Conservation (phyloP, 306 rosid species). For the Rosa multiflora region DNA sequence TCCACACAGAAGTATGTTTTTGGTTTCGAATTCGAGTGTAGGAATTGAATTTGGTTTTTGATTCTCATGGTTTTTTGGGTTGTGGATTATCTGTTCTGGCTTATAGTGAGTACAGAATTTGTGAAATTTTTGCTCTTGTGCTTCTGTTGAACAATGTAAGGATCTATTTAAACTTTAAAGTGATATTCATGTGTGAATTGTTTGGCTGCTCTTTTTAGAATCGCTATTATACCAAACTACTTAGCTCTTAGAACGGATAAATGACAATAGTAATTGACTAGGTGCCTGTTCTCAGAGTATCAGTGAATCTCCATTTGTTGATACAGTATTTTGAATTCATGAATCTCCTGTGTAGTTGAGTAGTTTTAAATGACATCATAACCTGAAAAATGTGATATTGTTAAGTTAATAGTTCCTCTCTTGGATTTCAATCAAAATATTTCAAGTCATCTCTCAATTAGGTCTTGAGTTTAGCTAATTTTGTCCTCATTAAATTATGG, state of each 20-base stretch:
- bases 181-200: not conserved
- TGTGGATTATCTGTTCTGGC: not conserved
- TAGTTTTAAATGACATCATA: not conserved
- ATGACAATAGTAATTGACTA: not conserved
- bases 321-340: not conserved
- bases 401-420: not conserved
- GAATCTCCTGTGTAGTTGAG: not conserved
- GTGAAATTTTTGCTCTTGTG: not conserved
- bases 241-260: not conserved
- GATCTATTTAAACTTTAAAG: not conserved
- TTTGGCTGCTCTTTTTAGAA: not conserved
- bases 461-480: not conserved
- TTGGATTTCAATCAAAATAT: not conserved
- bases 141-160: not conserved
- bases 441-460: conserved; percentile 10
- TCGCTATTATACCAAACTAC: not conserved
- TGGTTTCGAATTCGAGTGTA: not conserved
- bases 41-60: not conserved
- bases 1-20: conserved; percentile 80
- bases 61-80: not conserved
- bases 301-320: not conserved
- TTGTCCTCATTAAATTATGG: not conserved
- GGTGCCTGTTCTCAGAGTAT: not conserved
- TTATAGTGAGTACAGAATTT: not conserved
- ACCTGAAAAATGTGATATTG: not conserved